Conservation (phyloP, 1,284 basidiomycete species). For the Leccinum fallax region DNA sequence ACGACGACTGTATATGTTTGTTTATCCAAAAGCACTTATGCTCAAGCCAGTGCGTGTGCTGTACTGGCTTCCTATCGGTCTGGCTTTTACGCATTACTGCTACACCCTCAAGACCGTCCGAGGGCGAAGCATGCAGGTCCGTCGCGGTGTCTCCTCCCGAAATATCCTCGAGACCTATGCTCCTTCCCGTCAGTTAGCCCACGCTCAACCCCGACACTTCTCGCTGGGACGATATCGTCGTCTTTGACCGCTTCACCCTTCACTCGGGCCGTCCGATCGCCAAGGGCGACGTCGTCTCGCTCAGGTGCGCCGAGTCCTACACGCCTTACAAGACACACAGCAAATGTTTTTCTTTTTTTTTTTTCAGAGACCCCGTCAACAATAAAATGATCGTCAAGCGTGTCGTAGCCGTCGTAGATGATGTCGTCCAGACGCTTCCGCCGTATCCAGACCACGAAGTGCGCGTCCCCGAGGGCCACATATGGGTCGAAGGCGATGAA, state of each 20-base stretch:
- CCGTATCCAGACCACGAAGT: constrained; percentile 65
- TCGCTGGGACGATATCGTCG: constrained; percentile 56
- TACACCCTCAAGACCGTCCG: constrained; percentile 57
- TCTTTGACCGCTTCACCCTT: constrained; percentile 61
- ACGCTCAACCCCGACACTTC: constrained; percentile 76
- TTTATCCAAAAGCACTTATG: background rate
- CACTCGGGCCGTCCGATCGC: constrained; percentile 40
- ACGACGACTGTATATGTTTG: background rate
- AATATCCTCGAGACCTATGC: background rate
- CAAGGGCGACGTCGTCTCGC: constrained; percentile 66
- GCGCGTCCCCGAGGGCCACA: constrained; percentile 58
- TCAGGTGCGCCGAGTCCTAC: constrained; percentile 45
- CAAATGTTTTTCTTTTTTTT: background rate
- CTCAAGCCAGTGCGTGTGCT: constrained; percentile 33
- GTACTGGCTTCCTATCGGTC: constrained; percentile 60
- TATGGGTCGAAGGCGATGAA: constrained; percentile 71
- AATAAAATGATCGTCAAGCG: constrained; percentile 63
- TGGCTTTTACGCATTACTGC: constrained; percentile 53
- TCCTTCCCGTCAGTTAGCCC: constrained; percentile 53
- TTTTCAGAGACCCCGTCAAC: constrained; percentile 60
- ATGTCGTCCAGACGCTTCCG: constrained; percentile 67
- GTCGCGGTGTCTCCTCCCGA: constrained; percentile 12
- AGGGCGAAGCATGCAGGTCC: constrained; percentile 78
- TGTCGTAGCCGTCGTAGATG: constrained; percentile 66
- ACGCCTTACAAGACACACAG: background rate